phyloP scores from a whole-genome alignment of 441 rosid species.

The Populus hybrid region DNA sequence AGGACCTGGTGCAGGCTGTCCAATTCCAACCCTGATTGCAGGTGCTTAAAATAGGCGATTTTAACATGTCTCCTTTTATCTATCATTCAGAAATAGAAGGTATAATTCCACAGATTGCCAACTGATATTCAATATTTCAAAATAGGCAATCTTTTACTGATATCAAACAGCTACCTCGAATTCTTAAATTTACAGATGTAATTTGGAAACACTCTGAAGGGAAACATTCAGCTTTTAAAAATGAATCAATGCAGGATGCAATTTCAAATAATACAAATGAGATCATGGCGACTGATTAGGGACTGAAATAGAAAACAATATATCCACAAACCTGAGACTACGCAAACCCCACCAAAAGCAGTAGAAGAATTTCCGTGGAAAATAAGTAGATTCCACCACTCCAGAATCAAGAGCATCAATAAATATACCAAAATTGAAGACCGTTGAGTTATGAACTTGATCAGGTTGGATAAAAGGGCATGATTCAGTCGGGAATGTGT shows the following conservation, averaged over 20 bases:
- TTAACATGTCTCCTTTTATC: background rate
- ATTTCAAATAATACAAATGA: background rate
- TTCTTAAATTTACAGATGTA: background rate
- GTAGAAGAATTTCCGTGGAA: conserved; percentile 54
- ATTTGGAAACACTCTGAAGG: background rate
- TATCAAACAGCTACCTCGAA: background rate
- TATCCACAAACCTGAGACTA: conserved; percentile 64
- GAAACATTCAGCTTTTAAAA: background rate
- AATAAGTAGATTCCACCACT: conserved; percentile 48
- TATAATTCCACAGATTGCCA: background rate
- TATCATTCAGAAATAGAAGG: background rate
- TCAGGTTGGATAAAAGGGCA: conserved; percentile 50
- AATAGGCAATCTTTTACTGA: background rate
- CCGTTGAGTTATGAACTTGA: conserved; percentile 16
- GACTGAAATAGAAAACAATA: background rate
- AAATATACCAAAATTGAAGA: conserved; percentile 83
- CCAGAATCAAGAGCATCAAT: conserved; percentile 61
- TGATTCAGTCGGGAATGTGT: conserved; percentile 1
- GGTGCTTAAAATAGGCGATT: background rate
- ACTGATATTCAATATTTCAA: background rate
- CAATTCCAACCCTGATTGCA: background rate
- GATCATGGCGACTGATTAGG: background rate
- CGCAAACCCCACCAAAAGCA: conserved; percentile 99
- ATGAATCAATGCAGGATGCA: background rate
- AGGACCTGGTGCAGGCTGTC: background rate